Evolutionary conservation across 2,329 filamentous ascomycete genomes (phyloP).

Genomic region (Teratosphaeriaceae sp.): DNA sequence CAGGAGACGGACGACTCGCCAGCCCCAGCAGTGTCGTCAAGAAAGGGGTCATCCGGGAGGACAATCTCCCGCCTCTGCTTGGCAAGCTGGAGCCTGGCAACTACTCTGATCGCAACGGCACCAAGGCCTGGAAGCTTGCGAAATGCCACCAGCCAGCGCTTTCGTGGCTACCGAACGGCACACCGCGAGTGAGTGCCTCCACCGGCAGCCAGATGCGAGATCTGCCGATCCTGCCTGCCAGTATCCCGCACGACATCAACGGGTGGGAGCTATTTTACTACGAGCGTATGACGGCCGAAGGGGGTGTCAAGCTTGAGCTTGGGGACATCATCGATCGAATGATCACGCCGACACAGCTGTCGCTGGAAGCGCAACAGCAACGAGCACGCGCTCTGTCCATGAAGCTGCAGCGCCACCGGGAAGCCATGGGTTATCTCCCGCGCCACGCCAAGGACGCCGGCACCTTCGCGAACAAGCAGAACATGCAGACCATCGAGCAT

Average conservation of each 20-base stretch:
- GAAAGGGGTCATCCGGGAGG: not conserved
- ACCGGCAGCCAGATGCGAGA: not conserved
- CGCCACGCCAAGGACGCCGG: not conserved
- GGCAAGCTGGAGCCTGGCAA: constrained; percentile 2
- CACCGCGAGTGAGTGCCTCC: not conserved
- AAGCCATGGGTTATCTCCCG: constrained; percentile 1
- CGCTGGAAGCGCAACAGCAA: not conserved
- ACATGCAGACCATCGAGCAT: not conserved
- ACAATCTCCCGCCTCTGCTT: constrained; percentile 3
- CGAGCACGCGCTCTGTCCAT: not conserved
- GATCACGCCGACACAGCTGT: not conserved
- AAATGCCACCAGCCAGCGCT: not conserved
- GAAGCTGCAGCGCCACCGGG: constrained; percentile 2
- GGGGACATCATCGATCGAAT: constrained; percentile 1
- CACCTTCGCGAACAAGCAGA: not conserved
- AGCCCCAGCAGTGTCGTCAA: not conserved
- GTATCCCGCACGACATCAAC: not conserved
- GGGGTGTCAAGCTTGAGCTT: not conserved
- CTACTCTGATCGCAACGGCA: not conserved
- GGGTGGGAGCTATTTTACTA: constrained; percentile 1
- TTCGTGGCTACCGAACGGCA: not conserved
- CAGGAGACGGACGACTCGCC: not conserved
- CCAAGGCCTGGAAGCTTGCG: not conserved
- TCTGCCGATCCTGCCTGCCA: constrained; percentile 2
- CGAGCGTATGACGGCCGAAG: constrained; percentile 1